Evolutionary conservation across 257 asterid genomes (phyloP).

Genomic region (Eucommia ulmoides): DNA sequence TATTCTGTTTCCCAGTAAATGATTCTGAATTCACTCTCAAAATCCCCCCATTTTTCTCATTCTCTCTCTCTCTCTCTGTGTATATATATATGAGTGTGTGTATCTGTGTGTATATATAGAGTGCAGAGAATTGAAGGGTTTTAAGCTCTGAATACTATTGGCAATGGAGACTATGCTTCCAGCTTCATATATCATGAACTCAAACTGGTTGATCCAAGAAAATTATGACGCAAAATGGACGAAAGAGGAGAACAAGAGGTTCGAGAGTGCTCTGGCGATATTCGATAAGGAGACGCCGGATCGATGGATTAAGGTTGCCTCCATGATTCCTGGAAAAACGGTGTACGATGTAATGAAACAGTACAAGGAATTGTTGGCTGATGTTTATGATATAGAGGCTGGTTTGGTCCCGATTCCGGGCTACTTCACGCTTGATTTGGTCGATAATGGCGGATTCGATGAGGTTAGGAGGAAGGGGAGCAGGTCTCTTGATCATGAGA

Average conservation of each 20-base stretch:
- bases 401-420: slow-evolving; percentile 59
- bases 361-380: slow-evolving; percentile 51
- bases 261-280: slow-evolving; percentile 63
- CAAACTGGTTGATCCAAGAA: slow-evolving; percentile 26
- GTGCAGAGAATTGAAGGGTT: background rate
- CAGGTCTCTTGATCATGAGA: slow-evolving; percentile 40
- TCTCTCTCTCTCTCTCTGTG: background rate
- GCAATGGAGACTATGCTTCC: slow-evolving; percentile 46
- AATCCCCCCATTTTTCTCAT: slow-evolving; percentile 5
- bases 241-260: slow-evolving; percentile 63
- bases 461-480: slow-evolving; percentile 35
- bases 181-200: slow-evolving; percentile 14
- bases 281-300: slow-evolving; percentile 57
- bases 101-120: background rate
- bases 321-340: slow-evolving; percentile 58
- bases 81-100: background rate
- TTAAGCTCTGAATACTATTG: background rate
- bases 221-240: slow-evolving; percentile 42
- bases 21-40: slow-evolving; percentile 19
- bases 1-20: slow-evolving; percentile 30
- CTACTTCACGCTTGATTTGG: slow-evolving; percentile 31
- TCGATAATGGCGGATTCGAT: slow-evolving; percentile 26
- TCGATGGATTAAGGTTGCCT: slow-evolving; percentile 61
- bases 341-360: slow-evolving; percentile 64
- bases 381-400: slow-evolving; percentile 64